Base-by-base conservation (phyloP, 257 asterid species). In the Primulina huaijiensis region DNA sequence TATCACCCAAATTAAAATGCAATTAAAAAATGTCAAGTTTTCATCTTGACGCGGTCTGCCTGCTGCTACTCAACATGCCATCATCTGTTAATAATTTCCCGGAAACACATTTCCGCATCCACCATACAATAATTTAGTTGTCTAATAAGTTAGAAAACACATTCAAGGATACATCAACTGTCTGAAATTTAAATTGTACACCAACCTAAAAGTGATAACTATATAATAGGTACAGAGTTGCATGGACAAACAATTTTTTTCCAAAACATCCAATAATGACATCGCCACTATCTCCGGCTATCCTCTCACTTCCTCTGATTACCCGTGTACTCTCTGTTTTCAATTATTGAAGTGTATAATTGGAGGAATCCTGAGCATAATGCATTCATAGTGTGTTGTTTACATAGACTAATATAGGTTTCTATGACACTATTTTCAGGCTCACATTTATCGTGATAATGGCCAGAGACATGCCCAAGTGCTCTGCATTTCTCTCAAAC, bases 401-500 rank as follows among this genome's bases (percentile, higher is more conserved):
- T 43, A 43, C n/a, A 2, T 0, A 43, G 53, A 69, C 62, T 72
- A 64, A 72, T 67, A 56, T 38, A 14, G 61, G 64, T 55, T 50
- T 29, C 20, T 46, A 30, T 68, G 62, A 77, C 57, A 30, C 65
- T 69, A 52, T 67, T 67, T 67, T 70, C 84, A 92, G 98, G 97
- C 97, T 63, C 97, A 92, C 29, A 78, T 90, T 33, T 92, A 92
- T 78, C 75, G 76, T 63, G 82, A 80, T 79, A 71, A 74, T 38
- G 53, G 37, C 8, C 46, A 60, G 29, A 72, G 30, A 72, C 67
- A 65, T 25, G 78, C 75, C 80, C 71, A 75, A 71, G 60, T 92
- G 98, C 73, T 69, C 97, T 55, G 98, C 97, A 57, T 92, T 92
- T 86, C 95, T 92, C 17, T 95, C 98, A 37, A 92, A 87, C 81